phyloP scores from a whole-genome alignment of 768 basidiomycete species.

The Tylopilus rubrobrunneus region DNA sequence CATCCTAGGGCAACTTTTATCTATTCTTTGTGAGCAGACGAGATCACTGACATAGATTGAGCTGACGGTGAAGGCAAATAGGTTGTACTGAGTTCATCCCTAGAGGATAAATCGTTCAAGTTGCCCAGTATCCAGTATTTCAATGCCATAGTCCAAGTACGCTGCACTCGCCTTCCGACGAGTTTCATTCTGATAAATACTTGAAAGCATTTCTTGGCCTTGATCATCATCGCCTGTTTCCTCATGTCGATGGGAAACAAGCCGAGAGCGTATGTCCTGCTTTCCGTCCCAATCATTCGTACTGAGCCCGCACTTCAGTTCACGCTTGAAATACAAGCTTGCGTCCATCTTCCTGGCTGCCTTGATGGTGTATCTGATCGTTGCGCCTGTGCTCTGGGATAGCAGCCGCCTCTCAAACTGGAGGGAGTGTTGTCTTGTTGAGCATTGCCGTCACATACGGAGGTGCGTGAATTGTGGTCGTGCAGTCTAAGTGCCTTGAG shows the following conservation, averaged over 20 bases:
- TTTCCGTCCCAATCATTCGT: not conserved
- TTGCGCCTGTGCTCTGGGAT: slow-evolving; percentile 79
- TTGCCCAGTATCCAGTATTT: slow-evolving; percentile 64
- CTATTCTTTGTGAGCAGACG: slow-evolving; percentile 75
- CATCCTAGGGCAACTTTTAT: no score
- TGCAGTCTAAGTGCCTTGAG: slow-evolving; percentile 68
- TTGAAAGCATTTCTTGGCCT: slow-evolving; percentile 73
- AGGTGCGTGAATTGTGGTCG: slow-evolving; percentile 32
- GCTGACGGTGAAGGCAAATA: slow-evolving; percentile 25
- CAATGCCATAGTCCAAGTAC: slow-evolving; percentile 73
- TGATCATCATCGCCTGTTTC: slow-evolving; percentile 85
- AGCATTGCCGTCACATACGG: slow-evolving; percentile 87
- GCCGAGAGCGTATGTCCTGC: slow-evolving; percentile 61
- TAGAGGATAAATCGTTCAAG: slow-evolving; percentile 71
- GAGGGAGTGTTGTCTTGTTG: slow-evolving; percentile 71
- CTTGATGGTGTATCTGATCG: slow-evolving; percentile 80
- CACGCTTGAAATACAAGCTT: slow-evolving; percentile 68
- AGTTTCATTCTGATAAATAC: slow-evolving; percentile 3
- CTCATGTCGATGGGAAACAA: slow-evolving; percentile 95
- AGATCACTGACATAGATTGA: not conserved
- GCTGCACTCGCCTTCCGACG: not conserved
- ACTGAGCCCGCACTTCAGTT: slow-evolving; percentile 11
- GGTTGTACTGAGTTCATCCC: slow-evolving; percentile 84
- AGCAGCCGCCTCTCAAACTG: slow-evolving; percentile 63
- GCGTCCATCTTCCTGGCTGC: slow-evolving; percentile 70